Conservation (phyloP, 2,329 filamentous ascomycete species). For the Ophiocordyceps polyrhachis-furcata region DNA sequence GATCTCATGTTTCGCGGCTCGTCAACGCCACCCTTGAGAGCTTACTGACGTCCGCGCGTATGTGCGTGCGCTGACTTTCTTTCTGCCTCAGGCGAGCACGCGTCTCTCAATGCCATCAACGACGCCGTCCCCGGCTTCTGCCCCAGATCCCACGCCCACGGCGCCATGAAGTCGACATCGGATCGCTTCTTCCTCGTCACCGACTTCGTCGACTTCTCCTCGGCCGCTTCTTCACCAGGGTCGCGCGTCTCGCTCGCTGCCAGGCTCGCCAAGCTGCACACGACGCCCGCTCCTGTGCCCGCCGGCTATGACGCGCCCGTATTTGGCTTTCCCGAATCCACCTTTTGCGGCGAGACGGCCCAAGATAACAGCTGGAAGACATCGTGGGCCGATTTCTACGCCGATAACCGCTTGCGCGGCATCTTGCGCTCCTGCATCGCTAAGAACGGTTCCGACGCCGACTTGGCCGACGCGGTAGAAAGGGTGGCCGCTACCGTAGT, state of each 20-base stretch:
- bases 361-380: conserved; percentile 59
- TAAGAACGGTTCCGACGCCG: conserved; percentile 44
- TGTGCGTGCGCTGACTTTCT: background rate
- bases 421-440: conserved; percentile 39
- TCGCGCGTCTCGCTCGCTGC: conserved; percentile 43
- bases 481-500: conserved; percentile 45
- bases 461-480: conserved; percentile 46
- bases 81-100: conserved; percentile 46
- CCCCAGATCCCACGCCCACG: conserved; percentile 57
- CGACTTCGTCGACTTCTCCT: conserved; percentile 56
- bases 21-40: conserved; percentile 1
- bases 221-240: conserved; percentile 18
- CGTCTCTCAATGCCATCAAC: conserved; percentile 69
- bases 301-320: conserved; percentile 36
- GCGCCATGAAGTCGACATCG: conserved; percentile 33
- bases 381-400: conserved; percentile 77
- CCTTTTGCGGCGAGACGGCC: conserved; percentile 69
- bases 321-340: conserved; percentile 69
- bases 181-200: conserved; percentile 44
- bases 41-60: background rate
- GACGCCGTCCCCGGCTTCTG: conserved; percentile 53
- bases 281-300: conserved; percentile 49
- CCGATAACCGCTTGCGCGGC: conserved; percentile 49
- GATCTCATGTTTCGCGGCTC: conserved; percentile 52
- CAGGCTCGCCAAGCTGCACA: conserved; percentile 66